These are phyloP conservation scores for Ogataea henricii DNA, from an alignment of 805 yeast species.

Conservation along the genomic window DNA sequence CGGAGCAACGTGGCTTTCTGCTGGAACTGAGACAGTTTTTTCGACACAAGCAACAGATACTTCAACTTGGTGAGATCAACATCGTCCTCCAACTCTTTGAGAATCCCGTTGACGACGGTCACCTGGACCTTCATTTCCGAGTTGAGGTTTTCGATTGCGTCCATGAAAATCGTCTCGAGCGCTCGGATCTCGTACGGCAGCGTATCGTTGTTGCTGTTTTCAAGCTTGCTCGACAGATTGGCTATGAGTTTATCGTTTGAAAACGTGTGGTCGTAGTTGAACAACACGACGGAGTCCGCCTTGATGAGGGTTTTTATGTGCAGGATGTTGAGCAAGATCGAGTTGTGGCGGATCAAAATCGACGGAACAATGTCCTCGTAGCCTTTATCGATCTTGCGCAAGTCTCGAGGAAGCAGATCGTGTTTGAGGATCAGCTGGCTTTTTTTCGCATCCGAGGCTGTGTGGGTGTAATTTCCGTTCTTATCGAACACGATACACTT, in stretches of 20 bases:
- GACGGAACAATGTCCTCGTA: constrained; percentile 59
- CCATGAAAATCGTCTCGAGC: constrained; percentile 79
- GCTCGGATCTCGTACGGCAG: constrained; percentile 92
- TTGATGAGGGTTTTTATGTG: constrained; percentile 55
- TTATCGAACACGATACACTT: constrained; percentile 53
- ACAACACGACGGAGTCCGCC: constrained; percentile 53
- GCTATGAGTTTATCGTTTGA: constrained; percentile 46
- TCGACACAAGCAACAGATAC: constrained; percentile 78
- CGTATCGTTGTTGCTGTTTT: constrained; percentile 35
- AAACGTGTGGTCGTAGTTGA: constrained; percentile 47
- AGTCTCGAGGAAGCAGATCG: constrained; percentile 52
- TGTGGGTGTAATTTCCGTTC: constrained; percentile 45
- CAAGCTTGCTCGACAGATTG: constrained; percentile 43
- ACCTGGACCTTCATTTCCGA: constrained; percentile 87
- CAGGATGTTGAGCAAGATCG: constrained; percentile 49
- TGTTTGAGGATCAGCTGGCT: constrained; percentile 46
- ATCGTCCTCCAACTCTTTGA: constrained; percentile 76
- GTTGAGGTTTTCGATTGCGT: constrained; percentile 74
- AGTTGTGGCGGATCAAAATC: constrained; percentile 47
- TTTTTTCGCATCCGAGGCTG: constrained; percentile 47
- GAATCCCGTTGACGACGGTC: constrained; percentile 70
- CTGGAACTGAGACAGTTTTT: constrained; percentile 78
- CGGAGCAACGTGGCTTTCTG: constrained; percentile 83
- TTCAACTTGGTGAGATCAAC: constrained; percentile 80
- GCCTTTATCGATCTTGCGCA: constrained; percentile 51